Conservation (phyloP, 148 eudicot species). For the Euryodendron excelsum region DNA sequence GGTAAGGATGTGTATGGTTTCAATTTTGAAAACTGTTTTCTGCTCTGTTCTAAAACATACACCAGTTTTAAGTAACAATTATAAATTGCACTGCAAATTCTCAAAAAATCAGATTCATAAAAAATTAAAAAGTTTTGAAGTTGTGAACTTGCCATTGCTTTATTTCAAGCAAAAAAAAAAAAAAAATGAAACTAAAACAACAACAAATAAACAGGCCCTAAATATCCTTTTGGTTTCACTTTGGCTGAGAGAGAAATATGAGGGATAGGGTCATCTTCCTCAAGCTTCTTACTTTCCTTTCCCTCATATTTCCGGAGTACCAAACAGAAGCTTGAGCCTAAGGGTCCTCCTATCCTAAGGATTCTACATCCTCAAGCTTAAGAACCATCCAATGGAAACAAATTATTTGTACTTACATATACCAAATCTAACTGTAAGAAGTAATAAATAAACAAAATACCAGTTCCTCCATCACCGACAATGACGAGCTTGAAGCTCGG, state of each 20-base stretch:
- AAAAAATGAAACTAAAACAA: too few relatives aligned
- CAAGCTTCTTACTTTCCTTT: too few relatives aligned
- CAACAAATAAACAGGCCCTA: neutral
- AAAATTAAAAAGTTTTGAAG: neutral
- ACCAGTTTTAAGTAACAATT: neutral
- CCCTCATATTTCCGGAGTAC: neutral
- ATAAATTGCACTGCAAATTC: neutral
- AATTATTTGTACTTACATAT: neutral
- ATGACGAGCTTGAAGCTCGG: slow-evolving; percentile 37
- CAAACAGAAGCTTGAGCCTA: too few relatives aligned
- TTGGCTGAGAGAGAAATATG: neutral
- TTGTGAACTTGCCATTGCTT: too few relatives aligned
- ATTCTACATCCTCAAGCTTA: neutral
- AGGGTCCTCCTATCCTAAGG: neutral
- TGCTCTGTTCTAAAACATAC: neutral
- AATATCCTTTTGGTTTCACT: neutral
- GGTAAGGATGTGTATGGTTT: neutral
- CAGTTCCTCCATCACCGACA: slow-evolving; percentile 37
- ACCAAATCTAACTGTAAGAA: neutral
- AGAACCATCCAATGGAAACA: neutral
- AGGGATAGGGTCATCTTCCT: too few relatives aligned
- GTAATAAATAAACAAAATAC: slow-evolving; percentile 9
- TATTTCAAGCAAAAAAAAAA: too few relatives aligned
- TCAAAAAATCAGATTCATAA: neutral
- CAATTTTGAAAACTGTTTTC: neutral